These are phyloP conservation scores for Penicillium sp. DNA, from an alignment of 2,329 filamentous ascomycete species.

Conservation along the genomic window DNA sequence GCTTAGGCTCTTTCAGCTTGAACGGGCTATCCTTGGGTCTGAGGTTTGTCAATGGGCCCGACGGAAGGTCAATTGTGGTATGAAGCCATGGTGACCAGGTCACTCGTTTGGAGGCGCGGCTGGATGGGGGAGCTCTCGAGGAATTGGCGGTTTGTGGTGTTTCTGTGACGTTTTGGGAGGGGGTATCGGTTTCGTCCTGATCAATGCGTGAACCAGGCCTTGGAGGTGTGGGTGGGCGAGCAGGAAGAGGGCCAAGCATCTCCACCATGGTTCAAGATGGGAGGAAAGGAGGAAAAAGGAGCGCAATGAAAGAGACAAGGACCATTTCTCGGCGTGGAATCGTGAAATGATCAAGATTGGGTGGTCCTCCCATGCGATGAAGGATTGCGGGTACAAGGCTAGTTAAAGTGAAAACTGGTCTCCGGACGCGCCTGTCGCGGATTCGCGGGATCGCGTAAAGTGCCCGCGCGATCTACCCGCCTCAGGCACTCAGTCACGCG, in stretches of 20 bases:
- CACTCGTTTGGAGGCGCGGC: constrained; percentile 57
- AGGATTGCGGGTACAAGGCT: constrained; percentile 1
- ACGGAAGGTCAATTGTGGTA: constrained; percentile 50
- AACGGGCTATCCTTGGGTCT: constrained; percentile 20
- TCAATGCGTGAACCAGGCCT: constrained; percentile 39
- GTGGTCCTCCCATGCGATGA: not conserved
- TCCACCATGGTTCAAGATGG: constrained; percentile 42
- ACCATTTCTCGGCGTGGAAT: constrained; percentile 28
- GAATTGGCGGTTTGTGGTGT: constrained; percentile 44
- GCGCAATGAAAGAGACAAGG: constrained; percentile 17
- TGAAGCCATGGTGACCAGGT: constrained; percentile 61
- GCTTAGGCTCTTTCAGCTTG: constrained; percentile 18
- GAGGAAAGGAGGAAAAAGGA: constrained; percentile 16
- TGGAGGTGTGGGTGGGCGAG: constrained; percentile 59
- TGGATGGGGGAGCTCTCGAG: constrained; percentile 34
- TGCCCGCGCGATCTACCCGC: constrained; percentile 1
- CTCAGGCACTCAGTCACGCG: not conserved
- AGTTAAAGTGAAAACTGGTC: constrained; percentile 4
- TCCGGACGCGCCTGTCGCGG: constrained; percentile 1
- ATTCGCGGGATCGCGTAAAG: constrained; percentile 4
- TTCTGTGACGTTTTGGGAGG: constrained; percentile 41
- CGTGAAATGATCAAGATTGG: not conserved
- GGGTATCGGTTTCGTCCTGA: constrained; percentile 40
- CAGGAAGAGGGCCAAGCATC: constrained; percentile 49
- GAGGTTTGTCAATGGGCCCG: constrained; percentile 28